Percentiles rank a stretch among this genome's conserved stretches.
Conservation (phyloP, 2,329 filamentous ascomycete species). For the Tolypocladium album region DNA sequence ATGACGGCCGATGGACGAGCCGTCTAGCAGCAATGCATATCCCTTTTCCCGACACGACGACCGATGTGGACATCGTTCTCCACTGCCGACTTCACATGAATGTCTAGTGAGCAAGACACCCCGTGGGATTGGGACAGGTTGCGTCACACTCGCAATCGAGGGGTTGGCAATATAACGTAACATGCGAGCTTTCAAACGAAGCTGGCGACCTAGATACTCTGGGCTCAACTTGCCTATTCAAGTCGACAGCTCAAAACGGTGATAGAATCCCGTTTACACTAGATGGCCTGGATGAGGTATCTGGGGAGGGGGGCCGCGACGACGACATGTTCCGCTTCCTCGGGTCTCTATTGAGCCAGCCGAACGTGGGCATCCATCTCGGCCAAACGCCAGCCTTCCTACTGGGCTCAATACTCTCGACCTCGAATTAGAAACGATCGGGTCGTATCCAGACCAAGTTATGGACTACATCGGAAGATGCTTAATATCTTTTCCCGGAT, state of each 20-base stretch:
- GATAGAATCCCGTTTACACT: conserved; percentile 25
- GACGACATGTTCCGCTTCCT: conserved; percentile 13
- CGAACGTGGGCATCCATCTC: conserved; percentile 27
- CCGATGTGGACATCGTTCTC: no score
- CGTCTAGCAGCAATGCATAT: no score
- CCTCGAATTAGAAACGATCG: conserved; percentile 27
- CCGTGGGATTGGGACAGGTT: no score
- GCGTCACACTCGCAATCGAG: no score
- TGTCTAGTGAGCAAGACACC: no score
- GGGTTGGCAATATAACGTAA: no score
- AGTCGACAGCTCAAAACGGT: not conserved
- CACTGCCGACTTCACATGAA: no score
- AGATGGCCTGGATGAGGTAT: conserved; percentile 32
- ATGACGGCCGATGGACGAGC: no score
- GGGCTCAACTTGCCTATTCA: no score
- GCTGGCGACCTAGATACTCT: no score
- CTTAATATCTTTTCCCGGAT: not conserved
- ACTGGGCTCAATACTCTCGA: conserved; percentile 10
- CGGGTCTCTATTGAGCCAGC: conserved; percentile 16
- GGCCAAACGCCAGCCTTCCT: conserved; percentile 15
- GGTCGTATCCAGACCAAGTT: conserved; percentile 25
- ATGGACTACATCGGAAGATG: conserved; percentile 16
- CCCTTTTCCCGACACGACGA: no score
- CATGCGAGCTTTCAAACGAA: no score
- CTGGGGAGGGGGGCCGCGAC: conserved; percentile 5